These are phyloP conservation scores for Ogataea polymorpha DNA, from an alignment of 805 yeast genomes.

Conservation along the genomic window DNA sequence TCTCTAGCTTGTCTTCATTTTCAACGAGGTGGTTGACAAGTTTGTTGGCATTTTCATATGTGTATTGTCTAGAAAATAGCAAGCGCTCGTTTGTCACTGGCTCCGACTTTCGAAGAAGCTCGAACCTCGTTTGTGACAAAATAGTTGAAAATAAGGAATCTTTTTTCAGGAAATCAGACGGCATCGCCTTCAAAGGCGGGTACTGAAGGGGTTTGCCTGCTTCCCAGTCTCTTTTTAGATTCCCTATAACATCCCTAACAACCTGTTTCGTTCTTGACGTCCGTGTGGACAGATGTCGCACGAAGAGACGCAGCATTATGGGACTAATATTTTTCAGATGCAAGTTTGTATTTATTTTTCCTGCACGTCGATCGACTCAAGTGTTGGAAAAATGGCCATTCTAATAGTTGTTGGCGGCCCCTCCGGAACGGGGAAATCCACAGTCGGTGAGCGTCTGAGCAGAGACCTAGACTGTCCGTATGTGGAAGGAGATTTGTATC, in stretches of 20 bases:
- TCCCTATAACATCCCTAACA: neutral
- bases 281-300: neutral
- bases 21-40: constrained; percentile 13
- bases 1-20: constrained; percentile 8
- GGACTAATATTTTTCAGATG: neutral
- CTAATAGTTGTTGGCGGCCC: constrained; percentile 81
- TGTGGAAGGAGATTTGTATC: constrained; percentile 84
- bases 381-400: neutral
- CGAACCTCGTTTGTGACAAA: constrained; percentile 4
- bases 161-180: constrained; percentile 10
- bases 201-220: constrained; percentile 4
- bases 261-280: neutral
- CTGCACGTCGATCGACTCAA: constrained; percentile 7
- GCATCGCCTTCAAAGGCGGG: constrained; percentile 10
- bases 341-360: neutral
- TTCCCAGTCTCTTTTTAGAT: neutral
- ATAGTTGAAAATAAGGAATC: constrained; percentile 4
- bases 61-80: constrained; percentile 10
- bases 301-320: constrained; percentile 1
- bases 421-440: constrained; percentile 92
- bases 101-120: constrained; percentile 7
- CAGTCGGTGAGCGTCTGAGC: constrained; percentile 59
- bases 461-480: constrained; percentile 47
- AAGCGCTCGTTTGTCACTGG: neutral
- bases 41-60: constrained; percentile 4